Evolutionary conservation across 192 early-diverging fungal genomes (phyloP).

Genomic region (Coemansia sp.): DNA sequence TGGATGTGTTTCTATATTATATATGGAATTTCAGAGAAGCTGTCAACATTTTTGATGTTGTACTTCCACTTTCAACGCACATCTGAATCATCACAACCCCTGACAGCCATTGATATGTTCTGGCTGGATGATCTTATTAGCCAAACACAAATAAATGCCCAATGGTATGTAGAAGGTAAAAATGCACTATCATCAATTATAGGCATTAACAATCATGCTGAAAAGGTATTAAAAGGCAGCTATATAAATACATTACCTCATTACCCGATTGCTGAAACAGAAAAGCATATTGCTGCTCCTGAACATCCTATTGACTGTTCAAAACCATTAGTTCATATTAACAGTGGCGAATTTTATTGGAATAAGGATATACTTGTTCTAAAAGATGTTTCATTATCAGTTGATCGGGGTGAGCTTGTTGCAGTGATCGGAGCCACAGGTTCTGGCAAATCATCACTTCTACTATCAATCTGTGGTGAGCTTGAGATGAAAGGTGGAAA

Average conservation of each 20-base stretch:
- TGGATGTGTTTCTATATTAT: slow-evolving; percentile 13
- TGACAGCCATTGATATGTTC: slow-evolving; percentile 30
- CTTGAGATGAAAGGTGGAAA: slow-evolving; percentile 56
- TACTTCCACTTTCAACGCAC: slow-evolving; percentile 10
- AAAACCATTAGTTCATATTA: slow-evolving; percentile 1
- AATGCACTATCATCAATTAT: not conserved
- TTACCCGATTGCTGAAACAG: not conserved
- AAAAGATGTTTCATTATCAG: slow-evolving; percentile 52
- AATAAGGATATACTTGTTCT: slow-evolving; percentile 5
- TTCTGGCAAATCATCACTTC: slow-evolving; percentile 78
- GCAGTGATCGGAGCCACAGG: slow-evolving; percentile 85
- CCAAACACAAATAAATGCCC: not conserved
- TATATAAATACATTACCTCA: slow-evolving; percentile 17
- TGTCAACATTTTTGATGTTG: slow-evolving; percentile 17
- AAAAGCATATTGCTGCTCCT: not conserved
- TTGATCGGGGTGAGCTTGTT: slow-evolving; percentile 61
- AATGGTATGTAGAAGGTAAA: not conserved
- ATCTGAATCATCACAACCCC: not conserved
- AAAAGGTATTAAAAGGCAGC: slow-evolving; percentile 16
- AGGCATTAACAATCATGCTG: slow-evolving; percentile 4
- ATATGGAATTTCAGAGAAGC: not conserved
- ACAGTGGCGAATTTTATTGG: slow-evolving; percentile 29
- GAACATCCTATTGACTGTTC: not conserved
- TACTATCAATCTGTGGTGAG: slow-evolving; percentile 82
- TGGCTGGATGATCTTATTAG: slow-evolving; percentile 12